Conservation (phyloP, 164 flowering plant genomes). For the Kalanchoe fedtschenkoi region DNA sequence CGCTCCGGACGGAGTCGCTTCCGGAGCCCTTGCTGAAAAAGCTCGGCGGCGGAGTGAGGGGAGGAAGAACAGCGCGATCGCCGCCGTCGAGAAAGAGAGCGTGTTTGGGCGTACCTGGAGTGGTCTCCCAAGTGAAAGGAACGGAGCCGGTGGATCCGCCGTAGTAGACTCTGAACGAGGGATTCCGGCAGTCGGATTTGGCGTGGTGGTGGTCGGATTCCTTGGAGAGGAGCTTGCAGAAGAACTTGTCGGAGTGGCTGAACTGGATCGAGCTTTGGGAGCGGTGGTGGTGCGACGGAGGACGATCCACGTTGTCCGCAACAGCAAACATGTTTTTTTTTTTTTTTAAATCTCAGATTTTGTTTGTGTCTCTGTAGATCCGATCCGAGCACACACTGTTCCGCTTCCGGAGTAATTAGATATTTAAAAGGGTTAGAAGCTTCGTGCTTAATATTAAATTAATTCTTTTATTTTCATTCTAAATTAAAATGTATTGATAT, state of each 20-base stretch:
- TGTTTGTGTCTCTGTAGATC: too few relatives aligned
- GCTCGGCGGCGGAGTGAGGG: constrained; percentile 34
- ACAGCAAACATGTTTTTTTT: too few relatives aligned
- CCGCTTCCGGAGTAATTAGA: too few relatives aligned
- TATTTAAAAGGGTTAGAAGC: too few relatives aligned
- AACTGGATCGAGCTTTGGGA: neutral
- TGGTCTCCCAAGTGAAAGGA: constrained; percentile 35
- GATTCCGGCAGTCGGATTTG: constrained; percentile 11
- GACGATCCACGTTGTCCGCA: too few relatives aligned
- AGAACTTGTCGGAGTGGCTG: constrained; percentile 15
- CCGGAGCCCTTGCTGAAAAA: neutral
- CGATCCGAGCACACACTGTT: too few relatives aligned
- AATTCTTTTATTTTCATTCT: too few relatives aligned
- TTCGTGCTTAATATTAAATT: too few relatives aligned
- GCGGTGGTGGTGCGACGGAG: neutral
- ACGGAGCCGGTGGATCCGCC: constrained; percentile 17
- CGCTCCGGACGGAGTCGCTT: neutral
- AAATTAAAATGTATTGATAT: too few relatives aligned
- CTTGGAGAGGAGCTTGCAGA: constrained; percentile 20
- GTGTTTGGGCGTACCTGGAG: constrained; percentile 36
- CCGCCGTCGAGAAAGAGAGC: neutral
- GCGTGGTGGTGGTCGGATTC: constrained; percentile 18
- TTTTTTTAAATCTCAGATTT: too few relatives aligned
- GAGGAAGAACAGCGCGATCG: constrained; percentile 13
- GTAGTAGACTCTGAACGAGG: constrained; percentile 28